Evolutionary conservation across 2,329 filamentous ascomycete species (phyloP), one percentile per base, ranked within the genome.

Genomic region (Alternaria hordeiaustralica): DNA sequence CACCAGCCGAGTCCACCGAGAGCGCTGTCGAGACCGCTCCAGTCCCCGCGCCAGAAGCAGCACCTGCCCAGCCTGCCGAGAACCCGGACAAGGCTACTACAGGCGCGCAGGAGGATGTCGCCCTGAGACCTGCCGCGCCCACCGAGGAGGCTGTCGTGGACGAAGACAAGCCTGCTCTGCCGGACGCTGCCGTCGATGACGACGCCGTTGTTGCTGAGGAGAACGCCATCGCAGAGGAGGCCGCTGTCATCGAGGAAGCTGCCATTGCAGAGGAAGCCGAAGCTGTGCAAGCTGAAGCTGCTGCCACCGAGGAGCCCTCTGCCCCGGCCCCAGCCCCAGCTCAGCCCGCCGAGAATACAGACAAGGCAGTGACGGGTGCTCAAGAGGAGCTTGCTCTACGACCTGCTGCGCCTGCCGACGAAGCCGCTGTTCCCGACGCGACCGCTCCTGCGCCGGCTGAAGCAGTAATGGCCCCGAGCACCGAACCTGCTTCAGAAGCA

Each of bases 11-110:
- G n/a, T 36, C 56, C 49, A 41, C 58, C 43, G 44, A 63, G 55
- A 65, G 45, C 18, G 50, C 47, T 2, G 33, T 60, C 7, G 56
- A 63, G 10, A 23, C 45, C 15, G 23, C 54, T 12, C 46, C 60
- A 43, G 51, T 43, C 21, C 51, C 61, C 11, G 26, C 45, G 7
- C 20, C 57, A 20, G 57, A 55, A 30, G n/a, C 41, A 5, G 46
- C 51, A 15, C 43, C 51, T 18, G 45, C 60, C 13, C 56, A 55
- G 21, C 58, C 64, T 49, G 61, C 65, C 6, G 78, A 75, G 12
- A 82, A 82, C 49, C 81, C 81, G 23, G 83, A 85, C 71, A 85
- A 85, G 73, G 72, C 71, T 60, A 76, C 75, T 11, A 81, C 81
- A 26, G 80, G 75, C 36, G 82, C 72, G 3, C 78, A 83, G 71